Evolutionary conservation across 306 rosid species (phyloP).

Genomic region (Dalbergia cochinchinensis): DNA sequence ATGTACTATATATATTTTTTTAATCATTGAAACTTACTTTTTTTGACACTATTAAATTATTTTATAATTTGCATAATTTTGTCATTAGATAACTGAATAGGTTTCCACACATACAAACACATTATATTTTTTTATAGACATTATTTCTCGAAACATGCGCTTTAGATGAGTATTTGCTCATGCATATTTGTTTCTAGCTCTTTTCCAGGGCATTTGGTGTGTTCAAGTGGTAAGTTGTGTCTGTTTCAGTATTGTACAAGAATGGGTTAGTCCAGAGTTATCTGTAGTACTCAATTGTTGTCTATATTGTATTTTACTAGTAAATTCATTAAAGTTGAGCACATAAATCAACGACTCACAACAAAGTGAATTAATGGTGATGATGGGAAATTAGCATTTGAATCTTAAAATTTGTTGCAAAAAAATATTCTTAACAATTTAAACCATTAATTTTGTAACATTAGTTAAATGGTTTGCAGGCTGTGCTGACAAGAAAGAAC

Average conservation of each 20-base stretch:
- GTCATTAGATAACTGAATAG: not conserved
- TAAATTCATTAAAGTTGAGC: no score
- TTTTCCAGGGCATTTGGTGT: no score
- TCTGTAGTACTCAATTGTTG: no score
- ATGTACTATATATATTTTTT: no score
- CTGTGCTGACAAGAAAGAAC: slow-evolving; percentile 45
- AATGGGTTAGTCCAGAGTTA: not conserved
- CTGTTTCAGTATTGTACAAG: not conserved
- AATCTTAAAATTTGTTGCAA: no score
- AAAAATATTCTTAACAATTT: no score
- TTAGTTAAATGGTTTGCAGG: slow-evolving; percentile 16
- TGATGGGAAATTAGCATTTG: no score
- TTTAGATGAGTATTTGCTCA: not conserved
- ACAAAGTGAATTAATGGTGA: no score
- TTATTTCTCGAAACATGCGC: not conserved
- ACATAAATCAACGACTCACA: no score
- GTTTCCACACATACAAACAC: not conserved
- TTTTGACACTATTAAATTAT: not conserved
- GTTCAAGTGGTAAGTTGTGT: no score
- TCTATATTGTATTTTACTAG: no score
- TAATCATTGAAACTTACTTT: not conserved
- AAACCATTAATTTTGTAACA: no score
- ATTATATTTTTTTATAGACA: not conserved
- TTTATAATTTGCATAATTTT: not conserved
- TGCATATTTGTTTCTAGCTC: not conserved